Evolutionary conservation across 495 filamentous ascomycete species (phyloP), one percentile per base, ranked within the genome.

Genomic region (Astrocystis sublimbata): DNA sequence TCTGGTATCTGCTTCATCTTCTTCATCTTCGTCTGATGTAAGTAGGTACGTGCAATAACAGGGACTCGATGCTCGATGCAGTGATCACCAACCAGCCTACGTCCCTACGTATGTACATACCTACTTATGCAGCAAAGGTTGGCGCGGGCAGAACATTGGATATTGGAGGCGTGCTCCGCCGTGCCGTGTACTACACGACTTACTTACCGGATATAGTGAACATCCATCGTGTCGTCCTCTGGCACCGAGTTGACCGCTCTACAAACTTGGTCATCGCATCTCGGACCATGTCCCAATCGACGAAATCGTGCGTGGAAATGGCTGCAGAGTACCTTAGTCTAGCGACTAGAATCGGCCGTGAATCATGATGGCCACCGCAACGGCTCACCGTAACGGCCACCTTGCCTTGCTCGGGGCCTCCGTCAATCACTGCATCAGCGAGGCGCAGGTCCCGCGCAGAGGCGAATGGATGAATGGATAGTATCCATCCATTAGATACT

Each of bases 401-500:
- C 41, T 9, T 46, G 55, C 30, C 13, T 33, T n/a, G 17, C 38
- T 43, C 53, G 53, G 53, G 7, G 24, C 2, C 15, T 45, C 49
- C 36, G 47, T 49, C 49, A 61, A 53, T 53, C 28, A 31, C 31
- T n/a, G 10, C 5, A 12, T 35, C 42, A 33, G 31, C 19, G 45
- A 40, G 45, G 46, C 36, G 46, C 57, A 59, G 58, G 35, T 35
- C n/a, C n/a, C n/a, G 33, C 58, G 58, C 42, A 40, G 41, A 28
- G 17, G 13, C 53, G 17, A 13, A 30, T n/a, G 7, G 13, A 41
- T 7, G n/a, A 24, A 23, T 40, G 46, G 38, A 41, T 40, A 43
- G 15, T 9, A 45, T 15, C 28, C 47, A 10, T 30, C 23, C 50
- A 43, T 30, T 55, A 41, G 38, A 56, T 40, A 60, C 31, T 21